Conservation (phyloP, 495 filamentous ascomycete genomes). For the Paragyromitra xinjiangensis region DNA sequence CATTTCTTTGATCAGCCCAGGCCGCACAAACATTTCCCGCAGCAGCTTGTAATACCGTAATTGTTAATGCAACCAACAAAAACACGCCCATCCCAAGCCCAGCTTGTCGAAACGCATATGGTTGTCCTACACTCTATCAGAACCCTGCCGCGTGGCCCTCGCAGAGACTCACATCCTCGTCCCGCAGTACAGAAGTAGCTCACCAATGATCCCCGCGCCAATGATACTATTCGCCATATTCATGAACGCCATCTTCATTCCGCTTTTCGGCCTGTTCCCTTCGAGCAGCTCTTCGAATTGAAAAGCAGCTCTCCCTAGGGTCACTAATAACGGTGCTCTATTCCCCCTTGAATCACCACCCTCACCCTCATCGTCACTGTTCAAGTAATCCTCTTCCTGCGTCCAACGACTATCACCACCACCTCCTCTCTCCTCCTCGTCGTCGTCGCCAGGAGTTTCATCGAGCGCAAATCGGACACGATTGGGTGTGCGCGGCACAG, state of each 20-base stretch:
- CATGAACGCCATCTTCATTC: constrained; percentile 82
- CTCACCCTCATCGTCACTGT: constrained; percentile 60
- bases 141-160: not conserved
- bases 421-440: constrained; percentile 56
- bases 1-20: constrained; percentile 15
- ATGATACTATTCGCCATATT: constrained; percentile 99
- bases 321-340: constrained; percentile 78
- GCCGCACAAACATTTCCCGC: not conserved
- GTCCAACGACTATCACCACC: constrained; percentile 59
- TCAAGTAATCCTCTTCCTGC: constrained; percentile 59
- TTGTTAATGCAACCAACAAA: constrained; percentile 78
- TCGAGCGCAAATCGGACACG: constrained; percentile 89
- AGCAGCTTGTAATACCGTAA: constrained; percentile 64
- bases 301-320: constrained; percentile 67
- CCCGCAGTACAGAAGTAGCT: not conserved
- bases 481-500: constrained; percentile 75
- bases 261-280: constrained; percentile 68
- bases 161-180: not conserved
- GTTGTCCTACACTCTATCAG: constrained; percentile 67
- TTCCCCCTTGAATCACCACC: constrained; percentile 45
- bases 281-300: constrained; percentile 57
- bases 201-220: constrained; percentile 92
- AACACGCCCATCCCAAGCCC: constrained; percentile 81
- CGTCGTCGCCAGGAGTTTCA: constrained; percentile 55
- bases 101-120: constrained; percentile 91